Percentiles rank a stretch among this genome's conserved stretches.
These are phyloP conservation scores for Phialophora verrucosa DNA, from an alignment of 2,329 filamentous ascomycete species.

Conservation along the genomic window DNA sequence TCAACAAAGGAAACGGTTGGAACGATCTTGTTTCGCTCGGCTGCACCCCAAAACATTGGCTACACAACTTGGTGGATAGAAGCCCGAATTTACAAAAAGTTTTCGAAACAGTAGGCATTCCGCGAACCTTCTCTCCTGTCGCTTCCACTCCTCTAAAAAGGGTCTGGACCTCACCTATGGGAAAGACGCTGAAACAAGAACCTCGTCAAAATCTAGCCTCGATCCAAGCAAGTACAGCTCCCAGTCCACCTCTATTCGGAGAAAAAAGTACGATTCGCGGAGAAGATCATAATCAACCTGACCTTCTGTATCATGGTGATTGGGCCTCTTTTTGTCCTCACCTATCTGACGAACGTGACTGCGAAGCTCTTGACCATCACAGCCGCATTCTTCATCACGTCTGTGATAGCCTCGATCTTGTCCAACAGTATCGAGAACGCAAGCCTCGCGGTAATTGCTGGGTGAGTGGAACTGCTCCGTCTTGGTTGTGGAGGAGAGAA, in stretches of 20 bases:
- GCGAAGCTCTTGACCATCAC: constrained; percentile 4
- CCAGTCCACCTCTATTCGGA: not conserved
- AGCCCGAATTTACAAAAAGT: not conserved
- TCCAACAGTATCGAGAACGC: constrained; percentile 1
- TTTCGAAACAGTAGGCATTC: constrained; percentile 1
- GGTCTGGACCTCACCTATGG: not conserved
- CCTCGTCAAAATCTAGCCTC: not conserved
- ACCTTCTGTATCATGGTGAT: constrained; percentile 1
- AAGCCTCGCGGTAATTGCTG: not conserved
- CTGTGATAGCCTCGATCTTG: not conserved
- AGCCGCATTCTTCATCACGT: constrained; percentile 1
- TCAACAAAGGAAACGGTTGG: not conserved
- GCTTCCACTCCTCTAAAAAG: not conserved
- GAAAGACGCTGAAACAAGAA: constrained; percentile 1
- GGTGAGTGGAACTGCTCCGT: not conserved
- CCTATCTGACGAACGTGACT: constrained; percentile 2
- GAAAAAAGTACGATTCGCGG: constrained; percentile 4
- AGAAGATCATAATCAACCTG: constrained; percentile 4
- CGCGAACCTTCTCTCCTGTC: not conserved
- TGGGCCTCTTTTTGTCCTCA: constrained; percentile 1
- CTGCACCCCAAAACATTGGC: not conserved
- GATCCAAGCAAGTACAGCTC: not conserved
- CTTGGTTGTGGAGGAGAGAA: not conserved
- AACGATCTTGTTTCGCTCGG: constrained; percentile 1
- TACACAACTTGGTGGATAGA: not conserved